Base-by-base conservation (phyloP, 441 rosid genomes). In the Raphanus hybrid region DNA sequence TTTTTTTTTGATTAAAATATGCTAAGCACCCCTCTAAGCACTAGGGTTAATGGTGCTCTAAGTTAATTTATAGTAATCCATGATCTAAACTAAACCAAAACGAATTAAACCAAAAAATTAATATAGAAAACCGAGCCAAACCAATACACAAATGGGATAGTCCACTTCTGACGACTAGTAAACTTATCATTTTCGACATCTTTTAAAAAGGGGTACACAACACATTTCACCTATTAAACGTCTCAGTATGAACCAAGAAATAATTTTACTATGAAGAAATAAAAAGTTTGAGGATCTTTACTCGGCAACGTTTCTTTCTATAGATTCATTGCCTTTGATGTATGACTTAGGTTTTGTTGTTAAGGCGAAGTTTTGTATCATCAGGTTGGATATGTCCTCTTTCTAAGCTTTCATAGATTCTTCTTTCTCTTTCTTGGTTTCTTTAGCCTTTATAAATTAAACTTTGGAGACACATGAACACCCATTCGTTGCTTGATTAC, bases 331-430 rank as follows among this genome's bases (percentile, higher is more conserved):
- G 64, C 58, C 55, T 67, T 67, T 59, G 69, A 60, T 37, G 58
- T 7, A 43, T 48, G 65, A 72, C 59, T 48, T 66, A 16, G 41
- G 12, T 35, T 59, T 70, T 54, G 48, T 48, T 18, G 66, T 64
- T 27, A 27, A 23, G 58, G 26, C 23, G 1, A 76, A 37, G 80
- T 70, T 57, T 71, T 72, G 58, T 57, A 74, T 79, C 82, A 74
- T 79, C 82, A 69, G 64, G 82, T 79, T 79, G 5, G 3, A 0
- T n/a, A 69, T 34, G 67, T 79, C 78, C 39, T 20, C 64, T 34
- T 18, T 64, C 11, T 14, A 69, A 79, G 82, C 48, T 64, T 69
- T 74, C 54, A 32, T 1, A 7, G 48, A 64, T 74, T 69, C 78
- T 5, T 43, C 68, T 59, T 32, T 41, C 5, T 68, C 32, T 52